Conservation (phyloP, 2,329 filamentous ascomycete species). For the Cladophialophora bantiana region DNA sequence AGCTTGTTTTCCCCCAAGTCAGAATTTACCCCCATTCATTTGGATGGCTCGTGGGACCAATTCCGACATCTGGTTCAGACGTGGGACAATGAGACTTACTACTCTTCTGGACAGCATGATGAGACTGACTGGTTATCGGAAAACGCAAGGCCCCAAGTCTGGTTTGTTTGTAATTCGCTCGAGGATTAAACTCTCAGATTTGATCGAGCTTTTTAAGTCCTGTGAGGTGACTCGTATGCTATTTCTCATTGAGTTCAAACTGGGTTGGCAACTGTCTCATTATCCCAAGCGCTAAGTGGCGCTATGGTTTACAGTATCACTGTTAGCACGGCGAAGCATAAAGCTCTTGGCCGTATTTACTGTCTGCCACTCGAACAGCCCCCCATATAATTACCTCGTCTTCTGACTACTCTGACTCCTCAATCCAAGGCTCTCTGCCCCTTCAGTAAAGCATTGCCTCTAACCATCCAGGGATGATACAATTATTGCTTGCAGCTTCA, state of each 20-base stretch:
- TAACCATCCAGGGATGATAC: background rate
- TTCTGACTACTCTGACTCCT: too few relatives aligned
- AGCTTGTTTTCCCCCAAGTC: slow-evolving; percentile 63
- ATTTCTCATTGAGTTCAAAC: background rate
- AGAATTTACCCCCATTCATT: background rate
- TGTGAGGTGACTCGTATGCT: background rate
- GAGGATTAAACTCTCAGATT: background rate
- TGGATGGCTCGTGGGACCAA: background rate
- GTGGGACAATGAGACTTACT: slow-evolving; percentile 12
- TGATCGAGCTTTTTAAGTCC: background rate
- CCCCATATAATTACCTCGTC: too few relatives aligned
- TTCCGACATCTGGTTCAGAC: background rate
- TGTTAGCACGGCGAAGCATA: background rate
- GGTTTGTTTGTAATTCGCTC: background rate
- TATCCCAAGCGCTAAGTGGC: background rate
- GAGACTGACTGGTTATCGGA: background rate
- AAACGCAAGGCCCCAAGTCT: background rate
- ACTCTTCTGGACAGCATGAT: slow-evolving; percentile 27
- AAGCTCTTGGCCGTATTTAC: background rate
- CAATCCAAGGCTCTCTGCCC: too few relatives aligned
- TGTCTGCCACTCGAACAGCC: background rate
- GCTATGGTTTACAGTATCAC: background rate
- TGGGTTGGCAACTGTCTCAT: background rate
- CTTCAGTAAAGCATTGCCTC: background rate
- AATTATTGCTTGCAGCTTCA: background rate